Base-by-base conservation (phyloP, 768 basidiomycete species). In the Termitomyces titanicus region DNA sequence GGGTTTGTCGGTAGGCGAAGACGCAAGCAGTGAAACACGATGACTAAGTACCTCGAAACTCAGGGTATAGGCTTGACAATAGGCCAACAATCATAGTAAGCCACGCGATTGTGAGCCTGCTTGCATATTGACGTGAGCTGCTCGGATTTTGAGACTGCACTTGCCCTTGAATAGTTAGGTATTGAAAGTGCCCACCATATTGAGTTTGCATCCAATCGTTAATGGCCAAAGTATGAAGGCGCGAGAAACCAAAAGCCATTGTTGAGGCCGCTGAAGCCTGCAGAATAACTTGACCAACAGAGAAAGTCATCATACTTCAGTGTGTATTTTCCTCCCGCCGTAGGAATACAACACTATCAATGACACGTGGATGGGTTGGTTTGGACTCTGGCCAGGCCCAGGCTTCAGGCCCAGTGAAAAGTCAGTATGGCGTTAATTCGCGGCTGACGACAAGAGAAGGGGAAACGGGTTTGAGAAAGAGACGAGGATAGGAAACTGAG, bases 121-220 rank as follows among this genome's bases (percentile, higher is more conserved):
- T 33, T 20, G 20, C n/a, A 13, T 13, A 54, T 48, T 29, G 53
- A 45, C 24, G 33, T 42, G 12, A 37, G 20, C 13, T 31, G 3
- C n/a, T 24, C 22, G 45, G 22, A 46, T 25, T 15, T 3, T 27
- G 15, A 4, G 24, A 13, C 15, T 34, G 34, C 8, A 64, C 78
- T 18, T 57, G 85, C 89, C 88, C 88, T 69, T 89, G 83, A 60
- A 92, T 88, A 0, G 92, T 94, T 51, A 93, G 71, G 64, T 81
- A 93, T 66, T 86, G 86, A 45, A 77, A 79, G 60, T 84, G 82
- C 0, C 89, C 89, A 2, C 87, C 86, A 59, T 78, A 80, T 61
- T 81, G 82, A 3, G 60, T 53, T 1, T 56, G 53, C 38, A 84
- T 76, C 58, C 68, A 72, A 1, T 55, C 53, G 50, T 67, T 62